Conservation (phyloP, 768 basidiomycete genomes). For the Serendipita sp. region DNA sequence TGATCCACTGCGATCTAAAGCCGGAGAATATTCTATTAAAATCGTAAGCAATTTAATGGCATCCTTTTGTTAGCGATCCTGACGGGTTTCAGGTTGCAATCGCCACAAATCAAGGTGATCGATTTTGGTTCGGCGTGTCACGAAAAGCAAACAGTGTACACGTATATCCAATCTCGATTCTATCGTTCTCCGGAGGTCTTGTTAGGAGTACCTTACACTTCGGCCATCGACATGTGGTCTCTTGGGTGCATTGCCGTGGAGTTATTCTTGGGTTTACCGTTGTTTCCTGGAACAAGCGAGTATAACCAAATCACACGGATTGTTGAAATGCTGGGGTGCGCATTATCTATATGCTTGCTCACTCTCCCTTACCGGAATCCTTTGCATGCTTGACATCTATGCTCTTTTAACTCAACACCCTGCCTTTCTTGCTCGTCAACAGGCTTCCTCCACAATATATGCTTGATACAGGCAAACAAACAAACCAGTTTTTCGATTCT, state of each 20-base stretch:
- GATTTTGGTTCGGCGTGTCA: slow-evolving; percentile 99
- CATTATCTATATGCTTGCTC: slow-evolving; percentile 9
- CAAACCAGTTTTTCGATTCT: slow-evolving; percentile 80
- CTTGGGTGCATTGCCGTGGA: slow-evolving; percentile 97
- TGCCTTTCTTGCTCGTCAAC: slow-evolving; percentile 7
- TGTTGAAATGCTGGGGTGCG: slow-evolving; percentile 95
- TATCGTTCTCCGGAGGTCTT: slow-evolving; percentile 97
- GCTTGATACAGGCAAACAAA: slow-evolving; percentile 93
- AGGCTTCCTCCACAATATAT: slow-evolving; percentile 85
- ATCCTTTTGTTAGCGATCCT: background rate
- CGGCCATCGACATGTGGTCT: slow-evolving; percentile 99
- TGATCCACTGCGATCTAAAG: slow-evolving; percentile 98
- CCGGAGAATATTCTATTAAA: slow-evolving; percentile 97
- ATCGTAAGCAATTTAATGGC: slow-evolving; percentile 40
- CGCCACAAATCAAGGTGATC: slow-evolving; percentile 96
- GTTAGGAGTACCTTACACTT: slow-evolving; percentile 83
- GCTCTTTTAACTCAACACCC: slow-evolving; percentile 5
- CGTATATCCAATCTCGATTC: slow-evolving; percentile 97
- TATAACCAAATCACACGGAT: slow-evolving; percentile 97
- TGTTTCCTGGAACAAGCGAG: slow-evolving; percentile 98
- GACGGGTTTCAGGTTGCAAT: slow-evolving; percentile 52
- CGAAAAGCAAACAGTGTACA: slow-evolving; percentile 98
- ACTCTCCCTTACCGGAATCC: background rate
- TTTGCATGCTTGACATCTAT: background rate
- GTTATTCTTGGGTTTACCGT: slow-evolving; percentile 85